Percentiles rank a stretch among this genome's conserved stretches.
These are phyloP conservation scores for Fusarium sp. DNA, from an alignment of 2,329 filamentous ascomycete species.

Conservation along the genomic window DNA sequence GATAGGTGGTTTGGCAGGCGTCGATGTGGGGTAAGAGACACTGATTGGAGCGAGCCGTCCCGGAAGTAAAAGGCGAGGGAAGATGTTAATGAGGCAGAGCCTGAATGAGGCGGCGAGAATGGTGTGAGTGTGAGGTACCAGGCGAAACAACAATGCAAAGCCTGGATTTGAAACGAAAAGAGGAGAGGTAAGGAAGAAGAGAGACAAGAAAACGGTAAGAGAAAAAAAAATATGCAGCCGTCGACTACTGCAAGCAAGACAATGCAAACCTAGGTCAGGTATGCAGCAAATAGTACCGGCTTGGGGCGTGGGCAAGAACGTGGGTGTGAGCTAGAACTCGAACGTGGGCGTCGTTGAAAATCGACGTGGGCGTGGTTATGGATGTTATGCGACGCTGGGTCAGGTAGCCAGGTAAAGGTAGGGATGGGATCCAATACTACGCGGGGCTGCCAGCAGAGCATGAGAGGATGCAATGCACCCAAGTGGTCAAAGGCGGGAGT, in stretches of 20 bases:
- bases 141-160: constrained; percentile 16
- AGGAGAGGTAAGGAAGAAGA: constrained; percentile 31
- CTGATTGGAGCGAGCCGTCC: constrained; percentile 31
- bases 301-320: constrained; percentile 21
- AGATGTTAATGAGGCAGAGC: constrained; percentile 7
- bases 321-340: constrained; percentile 14
- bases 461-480: constrained; percentile 47
- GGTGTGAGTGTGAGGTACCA: constrained; percentile 30
- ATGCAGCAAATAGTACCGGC: constrained; percentile 37
- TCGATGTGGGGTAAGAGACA: constrained; percentile 44
- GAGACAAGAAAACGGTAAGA: constrained; percentile 42
- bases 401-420: constrained; percentile 19
- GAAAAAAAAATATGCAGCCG: constrained; percentile 40
- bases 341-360: constrained; percentile 15
- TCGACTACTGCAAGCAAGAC: constrained; percentile 38
- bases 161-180: constrained; percentile 12
- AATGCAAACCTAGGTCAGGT: constrained; percentile 16
- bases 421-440: constrained; percentile 39
- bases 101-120: constrained; percentile 21
- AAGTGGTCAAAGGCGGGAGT: constrained; percentile 42
- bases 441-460: constrained; percentile 50
- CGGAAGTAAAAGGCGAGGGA: constrained; percentile 20
- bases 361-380: constrained; percentile 32
- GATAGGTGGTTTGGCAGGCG: constrained; percentile 34
- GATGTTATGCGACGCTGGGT: constrained; percentile 22